A percentile compares a stretch with the other conserved stretches of the same genome.
Evolutionary conservation across 108 stramenopile species (phyloP).

Genomic region (Ochromonas danica): DNA sequence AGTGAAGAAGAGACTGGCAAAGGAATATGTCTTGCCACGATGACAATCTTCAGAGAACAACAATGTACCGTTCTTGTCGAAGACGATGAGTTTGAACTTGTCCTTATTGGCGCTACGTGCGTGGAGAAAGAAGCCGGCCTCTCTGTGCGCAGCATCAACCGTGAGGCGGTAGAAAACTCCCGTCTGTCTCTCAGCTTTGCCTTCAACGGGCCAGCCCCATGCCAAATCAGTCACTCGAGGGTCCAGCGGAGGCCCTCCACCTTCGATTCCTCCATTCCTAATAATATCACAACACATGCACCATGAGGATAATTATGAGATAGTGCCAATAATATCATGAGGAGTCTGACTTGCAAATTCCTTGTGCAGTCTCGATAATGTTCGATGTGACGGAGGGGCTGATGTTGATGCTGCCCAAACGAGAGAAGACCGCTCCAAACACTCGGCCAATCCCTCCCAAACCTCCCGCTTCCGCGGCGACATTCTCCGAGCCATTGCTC

Average conservation of each 20-base stretch:
- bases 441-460: conserved; percentile 47
- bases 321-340: background rate
- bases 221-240: conserved; percentile 32
- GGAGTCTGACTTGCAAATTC: conserved; percentile 21
- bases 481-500: conserved; percentile 4
- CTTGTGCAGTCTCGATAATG: conserved; percentile 28
- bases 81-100: conserved; percentile 48
- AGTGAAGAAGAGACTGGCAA: conserved; percentile 40
- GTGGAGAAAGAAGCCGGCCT: conserved; percentile 38
- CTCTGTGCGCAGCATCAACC: conserved; percentile 33
- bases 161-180: conserved; percentile 40
- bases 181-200: conserved; percentile 45
- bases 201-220: conserved; percentile 9
- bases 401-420: conserved; percentile 34
- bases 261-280: conserved; percentile 32
- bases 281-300: background rate
- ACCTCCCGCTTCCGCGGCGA: conserved; percentile 34
- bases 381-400: conserved; percentile 44
- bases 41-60: conserved; percentile 45
- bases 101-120: conserved; percentile 41
- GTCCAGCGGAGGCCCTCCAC: conserved; percentile 45
- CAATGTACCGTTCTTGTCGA: conserved; percentile 44
- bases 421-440: conserved; percentile 36
- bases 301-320: background rate
- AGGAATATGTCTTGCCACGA: conserved; percentile 31